These are phyloP conservation scores for Paecilomyces formosus DNA, from an alignment of 2,329 filamentous ascomycete species.

Conservation along the genomic window DNA sequence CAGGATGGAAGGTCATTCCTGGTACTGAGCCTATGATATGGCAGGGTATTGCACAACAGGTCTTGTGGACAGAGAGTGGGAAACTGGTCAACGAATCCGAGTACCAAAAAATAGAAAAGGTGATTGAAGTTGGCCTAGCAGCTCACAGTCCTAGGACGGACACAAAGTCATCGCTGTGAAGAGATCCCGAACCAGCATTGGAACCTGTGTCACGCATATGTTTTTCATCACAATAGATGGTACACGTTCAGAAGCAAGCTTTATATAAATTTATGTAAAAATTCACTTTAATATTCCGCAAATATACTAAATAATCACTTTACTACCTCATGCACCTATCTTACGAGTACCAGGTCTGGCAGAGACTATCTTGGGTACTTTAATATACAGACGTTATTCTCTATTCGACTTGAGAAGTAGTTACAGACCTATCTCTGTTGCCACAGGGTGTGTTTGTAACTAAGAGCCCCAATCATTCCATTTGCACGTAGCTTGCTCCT, in stretches of 20 bases:
- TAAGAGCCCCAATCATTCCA: background rate
- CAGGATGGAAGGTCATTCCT: conserved; percentile 12
- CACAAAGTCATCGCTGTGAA: background rate
- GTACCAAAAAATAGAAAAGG: background rate
- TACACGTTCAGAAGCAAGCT: background rate
- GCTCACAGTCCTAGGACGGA: background rate
- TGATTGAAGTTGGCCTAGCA: background rate
- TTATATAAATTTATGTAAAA: background rate
- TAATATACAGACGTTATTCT: no score
- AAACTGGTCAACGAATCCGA: background rate
- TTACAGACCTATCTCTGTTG: background rate
- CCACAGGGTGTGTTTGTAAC: background rate
- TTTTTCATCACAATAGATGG: background rate
- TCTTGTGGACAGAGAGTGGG: conserved; percentile 12
- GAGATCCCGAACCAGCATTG: background rate
- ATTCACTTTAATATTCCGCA: no score
- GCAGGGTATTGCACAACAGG: conserved; percentile 14
- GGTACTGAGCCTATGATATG: conserved; percentile 15
- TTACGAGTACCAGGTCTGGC: no score
- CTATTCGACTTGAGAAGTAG: no score
- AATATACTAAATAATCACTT: no score
- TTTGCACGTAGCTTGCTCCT: background rate
- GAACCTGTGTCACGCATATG: background rate
- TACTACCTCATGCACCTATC: no score
- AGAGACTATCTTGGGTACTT: no score